Percentiles rank a stretch among this genome's conserved stretches.
phyloP scores from a whole-genome alignment of 2,329 filamentous ascomycete genomes.

The Daldinia eschscholtzii region DNA sequence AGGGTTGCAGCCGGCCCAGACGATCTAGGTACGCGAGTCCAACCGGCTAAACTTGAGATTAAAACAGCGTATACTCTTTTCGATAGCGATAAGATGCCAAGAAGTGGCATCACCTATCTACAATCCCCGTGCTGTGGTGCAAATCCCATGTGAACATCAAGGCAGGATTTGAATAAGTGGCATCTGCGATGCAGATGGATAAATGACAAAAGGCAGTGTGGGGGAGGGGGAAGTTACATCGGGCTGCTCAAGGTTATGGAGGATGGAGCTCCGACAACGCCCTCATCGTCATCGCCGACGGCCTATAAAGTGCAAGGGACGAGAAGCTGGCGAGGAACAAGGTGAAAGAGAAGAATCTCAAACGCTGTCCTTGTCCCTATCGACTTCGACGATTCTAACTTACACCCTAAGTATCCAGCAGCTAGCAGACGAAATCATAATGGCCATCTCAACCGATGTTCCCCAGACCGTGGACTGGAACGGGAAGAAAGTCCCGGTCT shows the following conservation, averaged over 20 bases:
- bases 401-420: constrained; percentile 5
- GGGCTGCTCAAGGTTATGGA: constrained; percentile 39
- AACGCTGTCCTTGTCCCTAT: constrained; percentile 19
- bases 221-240: constrained; percentile 44
- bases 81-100: constrained; percentile 44
- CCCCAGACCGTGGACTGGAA: constrained; percentile 63
- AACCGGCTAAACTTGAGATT: constrained; percentile 43
- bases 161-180: constrained; percentile 28
- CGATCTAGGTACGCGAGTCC: constrained; percentile 36
- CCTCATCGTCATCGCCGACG: constrained; percentile 22
- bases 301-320: constrained; percentile 41
- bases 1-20: constrained; percentile 39
- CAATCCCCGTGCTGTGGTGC: constrained; percentile 26
- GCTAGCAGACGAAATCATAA: constrained; percentile 43
- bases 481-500: constrained; percentile 63
- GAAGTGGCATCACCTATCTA: constrained; percentile 29
- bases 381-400: constrained; percentile 24
- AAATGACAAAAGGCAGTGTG: constrained; percentile 42
- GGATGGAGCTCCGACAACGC: constrained; percentile 41
- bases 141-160: constrained; percentile 26
- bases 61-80: constrained; percentile 39
- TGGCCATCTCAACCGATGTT: constrained; percentile 56
- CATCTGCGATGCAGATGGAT: constrained; percentile 40
- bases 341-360: constrained; percentile 8
- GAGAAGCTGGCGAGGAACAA: constrained; percentile 21